Percentiles rank a stretch among this genome's conserved stretches.
phyloP scores from a whole-genome alignment of 2,329 filamentous ascomycete species.

The Esteya vermicola region DNA sequence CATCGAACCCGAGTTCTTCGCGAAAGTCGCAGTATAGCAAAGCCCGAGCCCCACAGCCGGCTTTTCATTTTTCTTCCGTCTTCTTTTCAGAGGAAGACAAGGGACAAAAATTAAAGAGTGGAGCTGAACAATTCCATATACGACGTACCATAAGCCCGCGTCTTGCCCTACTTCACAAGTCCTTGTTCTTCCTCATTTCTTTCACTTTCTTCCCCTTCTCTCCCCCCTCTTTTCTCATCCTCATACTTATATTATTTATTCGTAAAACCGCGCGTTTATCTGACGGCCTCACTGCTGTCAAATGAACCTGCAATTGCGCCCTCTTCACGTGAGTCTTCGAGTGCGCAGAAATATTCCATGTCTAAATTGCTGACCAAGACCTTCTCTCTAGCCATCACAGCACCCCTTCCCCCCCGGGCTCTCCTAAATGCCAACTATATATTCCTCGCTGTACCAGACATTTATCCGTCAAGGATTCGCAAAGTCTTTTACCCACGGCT shows the following conservation, averaged over 20 bases:
- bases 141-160: neutral
- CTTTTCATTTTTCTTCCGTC: too few relatives aligned
- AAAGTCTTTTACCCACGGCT: conserved; percentile 95
- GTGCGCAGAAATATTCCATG: neutral
- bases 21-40: too few relatives aligned
- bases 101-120: too few relatives aligned
- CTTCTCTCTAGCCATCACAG: too few relatives aligned
- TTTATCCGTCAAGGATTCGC: conserved; percentile 96
- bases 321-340: conserved; percentile 44
- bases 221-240: neutral
- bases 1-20: too few relatives aligned
- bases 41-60: too few relatives aligned
- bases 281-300: conserved; percentile 77
- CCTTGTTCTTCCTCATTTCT: too few relatives aligned
- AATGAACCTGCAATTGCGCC: conserved; percentile 88
- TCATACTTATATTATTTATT: conserved; percentile 7
- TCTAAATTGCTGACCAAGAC: conserved; percentile 5
- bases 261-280: conserved; percentile 64
- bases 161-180: neutral
- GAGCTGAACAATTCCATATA: neutral
- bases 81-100: too few relatives aligned
- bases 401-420: conserved; percentile 45
- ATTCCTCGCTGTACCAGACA: conserved; percentile 55
- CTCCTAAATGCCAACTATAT: conserved; percentile 81
- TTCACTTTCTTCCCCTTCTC: conserved; percentile 7